These are phyloP conservation scores for Porcisia deanei DNA, from an alignment of 208 protist genomes.

Conservation along the genomic window DNA sequence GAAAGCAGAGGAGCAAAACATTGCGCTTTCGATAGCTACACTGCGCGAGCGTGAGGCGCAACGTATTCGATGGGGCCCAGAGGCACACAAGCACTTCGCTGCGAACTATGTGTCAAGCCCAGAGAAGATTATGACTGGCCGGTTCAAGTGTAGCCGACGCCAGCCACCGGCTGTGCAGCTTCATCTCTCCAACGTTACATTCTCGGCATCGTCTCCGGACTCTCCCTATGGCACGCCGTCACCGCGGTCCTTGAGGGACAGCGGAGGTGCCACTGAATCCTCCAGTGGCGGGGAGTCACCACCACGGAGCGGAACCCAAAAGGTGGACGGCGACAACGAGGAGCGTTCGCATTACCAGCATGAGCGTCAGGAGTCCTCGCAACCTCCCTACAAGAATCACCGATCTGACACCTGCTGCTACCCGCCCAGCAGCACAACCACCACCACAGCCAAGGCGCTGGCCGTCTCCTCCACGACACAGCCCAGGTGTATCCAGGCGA, in stretches of 20 bases:
- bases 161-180: conserved; percentile 6
- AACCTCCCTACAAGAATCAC: neutral
- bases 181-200: neutral
- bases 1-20: conserved; percentile 5
- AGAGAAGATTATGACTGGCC: conserved; percentile 53
- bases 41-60: conserved; percentile 27
- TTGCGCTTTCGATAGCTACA: conserved; percentile 27
- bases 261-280: neutral
- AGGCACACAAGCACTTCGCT: conserved; percentile 72
- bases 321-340: neutral
- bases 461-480: neutral
- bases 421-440: neutral
- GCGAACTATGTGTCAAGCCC: conserved; percentile 77
- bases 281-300: neutral
- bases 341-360: neutral
- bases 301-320: neutral
- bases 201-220: neutral
- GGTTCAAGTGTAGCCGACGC: conserved; percentile 15
- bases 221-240: neutral
- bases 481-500: neutral
- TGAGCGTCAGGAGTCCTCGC: conserved; percentile 3
- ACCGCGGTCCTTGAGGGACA: neutral
- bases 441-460: neutral
- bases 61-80: conserved; percentile 60
- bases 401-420: neutral